Evolutionary conservation across 352 stramenopile species (phyloP).

Genomic region (Labyrinthula sp.): DNA sequence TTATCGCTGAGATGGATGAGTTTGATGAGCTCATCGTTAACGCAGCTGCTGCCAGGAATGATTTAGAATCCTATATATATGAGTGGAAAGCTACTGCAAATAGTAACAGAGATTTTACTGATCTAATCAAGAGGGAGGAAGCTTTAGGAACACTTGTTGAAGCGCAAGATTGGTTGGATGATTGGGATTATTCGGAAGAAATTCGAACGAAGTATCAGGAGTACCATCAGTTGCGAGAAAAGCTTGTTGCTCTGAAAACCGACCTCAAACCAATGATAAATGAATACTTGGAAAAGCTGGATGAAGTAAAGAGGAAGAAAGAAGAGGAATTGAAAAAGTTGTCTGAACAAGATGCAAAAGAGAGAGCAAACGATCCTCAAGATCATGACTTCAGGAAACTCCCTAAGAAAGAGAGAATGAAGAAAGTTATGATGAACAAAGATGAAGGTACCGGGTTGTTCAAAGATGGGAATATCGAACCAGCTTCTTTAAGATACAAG

Average conservation of each 20-base stretch:
- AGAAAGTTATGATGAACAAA: conserved; percentile 77
- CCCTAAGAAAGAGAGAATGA: conserved; percentile 68
- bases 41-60: conserved; percentile 46
- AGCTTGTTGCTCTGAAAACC: conserved; percentile 25
- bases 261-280: conserved; percentile 28
- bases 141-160: conserved; percentile 50
- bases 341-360: conserved; percentile 39
- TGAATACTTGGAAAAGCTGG: conserved; percentile 34
- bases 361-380: conserved; percentile 44
- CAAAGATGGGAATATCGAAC: conserved; percentile 60
- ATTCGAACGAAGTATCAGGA: conserved; percentile 32
- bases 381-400: conserved; percentile 73
- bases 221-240: conserved; percentile 7
- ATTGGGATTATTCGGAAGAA: conserved; percentile 51
- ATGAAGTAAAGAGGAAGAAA: conserved; percentile 28
- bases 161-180: conserved; percentile 68
- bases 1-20: conserved; percentile 41
- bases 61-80: conserved; percentile 9
- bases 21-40: conserved; percentile 50
- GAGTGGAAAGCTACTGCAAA: conserved; percentile 45
- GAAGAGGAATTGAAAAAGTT: conserved; percentile 32
- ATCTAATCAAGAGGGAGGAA: conserved; percentile 42
- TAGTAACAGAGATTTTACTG: conserved; percentile 40
- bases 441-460: conserved; percentile 78
- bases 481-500: conserved; percentile 56